phyloP scores from a whole-genome alignment of 192 early-diverging fungal species.

The Linnemannia hyalina region DNA sequence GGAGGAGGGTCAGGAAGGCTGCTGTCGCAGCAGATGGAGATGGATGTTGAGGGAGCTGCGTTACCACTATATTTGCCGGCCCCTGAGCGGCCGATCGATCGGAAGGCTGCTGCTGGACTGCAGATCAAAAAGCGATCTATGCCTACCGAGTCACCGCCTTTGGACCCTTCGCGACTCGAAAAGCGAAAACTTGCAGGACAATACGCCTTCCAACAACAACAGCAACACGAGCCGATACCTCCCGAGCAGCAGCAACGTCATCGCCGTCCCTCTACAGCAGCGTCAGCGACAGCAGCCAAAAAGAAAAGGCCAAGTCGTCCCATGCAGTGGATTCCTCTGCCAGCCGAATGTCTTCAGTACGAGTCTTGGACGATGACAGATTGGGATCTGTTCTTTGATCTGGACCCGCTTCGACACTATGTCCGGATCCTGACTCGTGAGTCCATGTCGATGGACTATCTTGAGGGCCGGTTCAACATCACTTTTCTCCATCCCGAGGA shows the following conservation, averaged over 20 bases:
- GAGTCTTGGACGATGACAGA: conserved; percentile 66
- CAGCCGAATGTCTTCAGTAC: conserved; percentile 68
- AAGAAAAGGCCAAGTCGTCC: neutral
- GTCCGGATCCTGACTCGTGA: conserved; percentile 58
- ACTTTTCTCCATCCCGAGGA: conserved; percentile 13
- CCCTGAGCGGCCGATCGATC: neutral
- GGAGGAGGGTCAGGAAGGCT: neutral
- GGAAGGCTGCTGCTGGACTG: neutral
- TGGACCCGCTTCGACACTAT: conserved; percentile 54
- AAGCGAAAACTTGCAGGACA: conserved; percentile 7
- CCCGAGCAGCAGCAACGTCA: neutral
- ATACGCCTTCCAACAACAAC: conserved; percentile 5
- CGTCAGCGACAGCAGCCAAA: neutral
- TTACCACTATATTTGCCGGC: conserved; percentile 28
- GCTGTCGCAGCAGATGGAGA: neutral
- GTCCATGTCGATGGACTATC: conserved; percentile 44
- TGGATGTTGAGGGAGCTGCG: conserved; percentile 10
- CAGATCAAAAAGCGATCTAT: conserved; percentile 16
- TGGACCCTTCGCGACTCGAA: neutral
- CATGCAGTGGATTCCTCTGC: conserved; percentile 43
- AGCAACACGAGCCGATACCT: neutral
- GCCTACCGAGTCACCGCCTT: neutral
- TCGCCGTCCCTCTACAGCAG: neutral
- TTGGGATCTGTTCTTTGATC: conserved; percentile 67
- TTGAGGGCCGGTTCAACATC: conserved; percentile 28